phyloP scores from a whole-genome alignment of 768 basidiomycete genomes.

The Mrakia blollopis region DNA sequence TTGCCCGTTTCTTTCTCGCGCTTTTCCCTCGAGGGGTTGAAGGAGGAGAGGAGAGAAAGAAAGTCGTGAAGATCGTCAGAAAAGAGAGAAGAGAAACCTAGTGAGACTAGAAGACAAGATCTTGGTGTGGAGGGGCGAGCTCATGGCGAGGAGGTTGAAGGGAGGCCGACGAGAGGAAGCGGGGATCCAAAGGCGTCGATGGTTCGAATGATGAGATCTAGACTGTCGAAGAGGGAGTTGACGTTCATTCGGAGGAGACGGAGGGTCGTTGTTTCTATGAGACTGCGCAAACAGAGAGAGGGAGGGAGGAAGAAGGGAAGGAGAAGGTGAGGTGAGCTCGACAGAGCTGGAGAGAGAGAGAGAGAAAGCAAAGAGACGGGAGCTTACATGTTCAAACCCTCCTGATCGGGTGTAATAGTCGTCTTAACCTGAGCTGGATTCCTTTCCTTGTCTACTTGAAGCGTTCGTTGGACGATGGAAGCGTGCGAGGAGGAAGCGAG shows the following conservation, averaged over 20 bases:
- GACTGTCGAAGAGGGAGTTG: conserved; percentile 31
- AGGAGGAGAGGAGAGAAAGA: neutral
- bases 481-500: conserved; percentile 21
- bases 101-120: too few species aligned
- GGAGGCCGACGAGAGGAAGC: neutral
- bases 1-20: too few species aligned
- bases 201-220: conserved; percentile 26
- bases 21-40: neutral
- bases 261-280: conserved; percentile 27
- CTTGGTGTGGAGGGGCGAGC: too few species aligned
- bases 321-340: neutral
- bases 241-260: conserved; percentile 32
- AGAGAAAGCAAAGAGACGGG: neutral
- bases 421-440: conserved; percentile 13
- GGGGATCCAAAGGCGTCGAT: conserved; percentile 24
- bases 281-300: neutral
- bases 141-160: neutral
- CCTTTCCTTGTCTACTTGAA: conserved; percentile 26
- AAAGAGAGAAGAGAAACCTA: neutral
- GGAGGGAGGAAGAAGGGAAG: too few species aligned
- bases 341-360: neutral
- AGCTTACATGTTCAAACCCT: conserved; percentile 16
- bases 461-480: conserved; percentile 20
- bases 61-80: conserved; percentile 5
- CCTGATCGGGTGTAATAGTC: neutral